Percentiles rank a stretch among this genome's conserved stretches.
These are phyloP conservation scores for Populus trichocarpa DNA, from an alignment of 441 rosid genomes.

Conservation along the genomic window DNA sequence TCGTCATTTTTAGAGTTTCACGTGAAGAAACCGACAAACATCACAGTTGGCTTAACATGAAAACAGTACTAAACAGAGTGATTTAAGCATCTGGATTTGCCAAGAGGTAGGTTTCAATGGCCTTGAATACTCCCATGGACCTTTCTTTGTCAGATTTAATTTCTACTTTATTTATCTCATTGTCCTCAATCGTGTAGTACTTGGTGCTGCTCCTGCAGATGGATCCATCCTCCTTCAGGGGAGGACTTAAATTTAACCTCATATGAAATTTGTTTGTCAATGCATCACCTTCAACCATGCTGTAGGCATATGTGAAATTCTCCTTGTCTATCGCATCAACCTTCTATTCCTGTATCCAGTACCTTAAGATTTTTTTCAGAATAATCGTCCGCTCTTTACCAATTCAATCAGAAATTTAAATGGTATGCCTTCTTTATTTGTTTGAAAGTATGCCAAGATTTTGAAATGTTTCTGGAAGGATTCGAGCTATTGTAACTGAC, in stretches of 20 bases:
- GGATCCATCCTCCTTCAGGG: constrained; percentile 26
- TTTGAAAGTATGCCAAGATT: no score
- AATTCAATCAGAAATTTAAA: no score
- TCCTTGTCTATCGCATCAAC: constrained; percentile 28
- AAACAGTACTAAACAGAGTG: no score
- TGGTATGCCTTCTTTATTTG: no score
- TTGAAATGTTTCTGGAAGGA: no score
- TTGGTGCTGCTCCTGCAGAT: constrained; percentile 19
- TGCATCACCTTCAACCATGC: constrained; percentile 20
- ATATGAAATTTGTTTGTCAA: constrained; percentile 7
- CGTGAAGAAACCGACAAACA: not conserved
- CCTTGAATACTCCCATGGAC: constrained; percentile 31
- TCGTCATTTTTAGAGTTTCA: no score
- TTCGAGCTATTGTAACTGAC: not conserved
- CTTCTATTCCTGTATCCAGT: not conserved
- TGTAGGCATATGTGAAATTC: constrained; percentile 7
- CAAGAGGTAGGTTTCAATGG: constrained; percentile 28
- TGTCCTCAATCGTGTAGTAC: constrained; percentile 19
- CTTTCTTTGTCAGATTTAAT: constrained; percentile 29
- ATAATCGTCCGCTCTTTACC: no score
- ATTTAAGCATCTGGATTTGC: constrained; percentile 29
- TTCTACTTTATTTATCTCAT: constrained; percentile 23
- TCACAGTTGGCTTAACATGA: no score
- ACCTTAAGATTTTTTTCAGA: constrained; percentile 4
- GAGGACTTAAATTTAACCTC: constrained; percentile 19